Conservation (phyloP, 805 yeast species). For the Cyberlindnera amylophila region DNA sequence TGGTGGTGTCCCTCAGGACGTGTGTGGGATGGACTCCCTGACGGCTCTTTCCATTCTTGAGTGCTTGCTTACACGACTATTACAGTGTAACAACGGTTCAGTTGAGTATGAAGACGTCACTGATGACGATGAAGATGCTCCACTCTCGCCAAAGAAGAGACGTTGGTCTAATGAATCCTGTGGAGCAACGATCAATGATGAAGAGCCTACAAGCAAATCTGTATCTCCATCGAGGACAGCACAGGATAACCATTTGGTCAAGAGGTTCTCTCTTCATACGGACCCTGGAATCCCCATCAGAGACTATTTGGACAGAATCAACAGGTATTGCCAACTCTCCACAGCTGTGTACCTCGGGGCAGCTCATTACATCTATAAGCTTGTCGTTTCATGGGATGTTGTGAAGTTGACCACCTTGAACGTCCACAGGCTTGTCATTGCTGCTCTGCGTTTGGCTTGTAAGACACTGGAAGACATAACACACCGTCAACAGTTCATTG, state of each 20-base stretch:
- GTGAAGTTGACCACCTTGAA: conserved; percentile 35
- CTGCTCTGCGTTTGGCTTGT: conserved; percentile 43
- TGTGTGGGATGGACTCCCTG: conserved; percentile 5
- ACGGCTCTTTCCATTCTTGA: conserved; percentile 11
- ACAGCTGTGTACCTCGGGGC: conserved; percentile 29
- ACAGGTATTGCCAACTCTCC: conserved; percentile 27
- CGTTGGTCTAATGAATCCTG: conserved; percentile 13
- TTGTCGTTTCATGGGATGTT: conserved; percentile 15
- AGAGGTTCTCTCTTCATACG: conserved; percentile 22
- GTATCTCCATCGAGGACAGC: conserved; percentile 1
- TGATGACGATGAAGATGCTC: conserved; percentile 10
- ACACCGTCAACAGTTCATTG: conserved; percentile 40
- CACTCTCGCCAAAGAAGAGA: conserved; percentile 21
- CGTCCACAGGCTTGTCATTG: conserved; percentile 41
- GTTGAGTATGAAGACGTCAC: too few species aligned
- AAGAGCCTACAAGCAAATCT: background rate
- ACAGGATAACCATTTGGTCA: conserved; percentile 21
- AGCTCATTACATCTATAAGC: conserved; percentile 23
- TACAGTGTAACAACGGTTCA: background rate
- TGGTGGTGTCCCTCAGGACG: background rate
- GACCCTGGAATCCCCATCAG: conserved; percentile 25
- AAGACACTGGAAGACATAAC: conserved; percentile 45
- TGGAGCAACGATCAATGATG: background rate
- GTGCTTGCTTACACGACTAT: conserved; percentile 1
- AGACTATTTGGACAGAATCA: conserved; percentile 28